phyloP scores from a whole-genome alignment of 75 land plant species.

The Picea glauca region DNA sequence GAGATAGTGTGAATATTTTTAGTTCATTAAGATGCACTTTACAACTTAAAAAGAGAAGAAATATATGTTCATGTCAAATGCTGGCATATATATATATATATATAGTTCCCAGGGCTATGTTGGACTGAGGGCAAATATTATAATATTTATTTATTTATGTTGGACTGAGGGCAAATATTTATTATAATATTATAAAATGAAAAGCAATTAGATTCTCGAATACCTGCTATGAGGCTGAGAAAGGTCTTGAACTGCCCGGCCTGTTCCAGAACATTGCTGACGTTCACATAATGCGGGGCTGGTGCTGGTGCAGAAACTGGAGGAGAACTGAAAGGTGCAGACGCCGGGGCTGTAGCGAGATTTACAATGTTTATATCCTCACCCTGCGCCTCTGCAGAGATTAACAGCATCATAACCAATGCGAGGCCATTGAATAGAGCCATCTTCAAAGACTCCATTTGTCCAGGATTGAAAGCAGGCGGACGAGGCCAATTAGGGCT shows the following conservation, averaged over 20 bases:
- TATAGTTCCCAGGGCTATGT: no score
- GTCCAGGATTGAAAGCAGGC: not conserved
- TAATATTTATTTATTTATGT: no score
- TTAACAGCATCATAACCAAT: not conserved
- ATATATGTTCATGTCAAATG: slow-evolving; percentile 46
- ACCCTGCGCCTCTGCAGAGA: not conserved
- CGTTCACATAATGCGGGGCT: slow-evolving; percentile 39
- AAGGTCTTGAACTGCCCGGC: slow-evolving; percentile 40
- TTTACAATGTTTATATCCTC: not conserved
- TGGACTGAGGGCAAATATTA: no score
- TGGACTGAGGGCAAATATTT: no score
- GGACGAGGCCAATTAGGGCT: not conserved
- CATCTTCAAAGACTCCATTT: not conserved
- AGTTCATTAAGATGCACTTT: slow-evolving; percentile 14
- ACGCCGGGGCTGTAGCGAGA: slow-evolving; percentile 59
- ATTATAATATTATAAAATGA: slow-evolving; percentile 11
- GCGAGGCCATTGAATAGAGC: not conserved
- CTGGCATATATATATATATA: slow-evolving; percentile 18
- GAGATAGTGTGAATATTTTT: no score
- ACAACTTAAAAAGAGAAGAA: slow-evolving; percentile 33
- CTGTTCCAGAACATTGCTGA: slow-evolving; percentile 29
- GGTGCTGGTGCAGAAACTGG: slow-evolving; percentile 36
- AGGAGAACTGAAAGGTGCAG: slow-evolving; percentile 49
- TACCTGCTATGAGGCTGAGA: slow-evolving; percentile 45
- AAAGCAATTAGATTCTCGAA: slow-evolving; percentile 65